These are phyloP conservation scores for Cucumis sativus DNA, from an alignment of 306 rosid genomes.

Conservation along the genomic window DNA sequence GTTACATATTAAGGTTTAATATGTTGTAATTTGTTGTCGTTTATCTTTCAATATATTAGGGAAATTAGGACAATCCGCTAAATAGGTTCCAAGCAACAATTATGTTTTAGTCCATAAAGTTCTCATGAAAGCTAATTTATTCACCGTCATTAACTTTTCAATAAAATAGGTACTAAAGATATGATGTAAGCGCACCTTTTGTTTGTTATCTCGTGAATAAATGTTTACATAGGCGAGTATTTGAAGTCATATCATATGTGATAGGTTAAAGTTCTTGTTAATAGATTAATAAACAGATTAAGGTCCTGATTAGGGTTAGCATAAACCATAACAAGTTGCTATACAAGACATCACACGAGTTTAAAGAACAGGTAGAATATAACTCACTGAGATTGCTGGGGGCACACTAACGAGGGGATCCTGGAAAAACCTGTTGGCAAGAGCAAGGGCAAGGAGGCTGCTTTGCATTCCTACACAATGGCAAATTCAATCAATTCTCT, in stretches of 20 bases:
- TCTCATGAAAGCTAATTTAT: neutral
- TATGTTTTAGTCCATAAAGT: neutral
- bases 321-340: neutral
- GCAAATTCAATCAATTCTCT: neutral
- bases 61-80: neutral
- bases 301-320: neutral
- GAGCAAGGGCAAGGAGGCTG: constrained; percentile 95
- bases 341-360: neutral
- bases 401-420: constrained; percentile 77
- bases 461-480: constrained; percentile 84
- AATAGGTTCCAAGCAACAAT: neutral
- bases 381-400: constrained; percentile 90
- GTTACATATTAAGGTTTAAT: neutral
- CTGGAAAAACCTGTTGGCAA: constrained; percentile 76
- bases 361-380: constrained; percentile 1
- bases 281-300: neutral
- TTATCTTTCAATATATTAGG: too few relatives aligned
- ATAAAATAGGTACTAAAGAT: neutral
- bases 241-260: neutral
- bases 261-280: neutral
- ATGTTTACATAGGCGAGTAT: neutral
- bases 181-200: neutral
- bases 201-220: neutral
- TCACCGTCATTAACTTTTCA: neutral
- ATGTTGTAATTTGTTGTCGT: too few relatives aligned